phyloP scores from a whole-genome alignment of 2,329 filamentous ascomycete species.

The Setomelanomma holmii region DNA sequence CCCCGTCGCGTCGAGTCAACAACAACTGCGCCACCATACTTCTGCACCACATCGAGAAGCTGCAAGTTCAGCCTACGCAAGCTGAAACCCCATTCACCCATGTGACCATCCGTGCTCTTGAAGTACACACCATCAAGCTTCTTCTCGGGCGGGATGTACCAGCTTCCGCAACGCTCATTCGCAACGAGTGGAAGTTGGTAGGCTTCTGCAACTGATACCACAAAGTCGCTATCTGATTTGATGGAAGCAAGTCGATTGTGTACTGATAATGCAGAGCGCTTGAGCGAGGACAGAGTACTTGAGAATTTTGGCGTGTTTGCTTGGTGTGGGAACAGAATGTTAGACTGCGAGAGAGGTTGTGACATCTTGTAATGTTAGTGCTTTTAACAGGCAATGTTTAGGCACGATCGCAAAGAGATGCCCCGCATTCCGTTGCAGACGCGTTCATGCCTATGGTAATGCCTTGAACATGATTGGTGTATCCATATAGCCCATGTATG shows the following conservation, averaged over 20 bases:
- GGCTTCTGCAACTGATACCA: constrained; percentile 64
- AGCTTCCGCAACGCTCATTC: constrained; percentile 94
- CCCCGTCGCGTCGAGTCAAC: constrained; percentile 93
- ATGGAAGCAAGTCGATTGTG: constrained; percentile 85
- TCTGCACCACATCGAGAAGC: constrained; percentile 71
- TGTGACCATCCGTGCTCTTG: constrained; percentile 96
- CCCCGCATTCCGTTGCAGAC: no score
- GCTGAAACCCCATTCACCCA: constrained; percentile 89
- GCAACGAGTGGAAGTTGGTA: constrained; percentile 76
- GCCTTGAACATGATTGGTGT: no score
- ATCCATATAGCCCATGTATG: no score
- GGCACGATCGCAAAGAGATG: neutral
- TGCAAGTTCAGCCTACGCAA: constrained; percentile 84
- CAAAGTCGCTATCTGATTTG: constrained; percentile 76
- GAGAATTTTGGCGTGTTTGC: constrained; percentile 70
- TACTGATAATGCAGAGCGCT: constrained; percentile 77
- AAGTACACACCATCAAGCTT: constrained; percentile 87
- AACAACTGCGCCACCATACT: constrained; percentile 78
- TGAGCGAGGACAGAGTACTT: constrained; percentile 73
- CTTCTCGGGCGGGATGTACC: constrained; percentile 76
- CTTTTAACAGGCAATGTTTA: neutral
- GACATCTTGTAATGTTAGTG: constrained; percentile 23
- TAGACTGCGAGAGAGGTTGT: constrained; percentile 36
- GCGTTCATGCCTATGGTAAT: neutral
- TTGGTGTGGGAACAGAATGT: constrained; percentile 62